Base-by-base conservation (phyloP, 2,329 filamentous ascomycete genomes). In the Aspergillus luchuensis region DNA sequence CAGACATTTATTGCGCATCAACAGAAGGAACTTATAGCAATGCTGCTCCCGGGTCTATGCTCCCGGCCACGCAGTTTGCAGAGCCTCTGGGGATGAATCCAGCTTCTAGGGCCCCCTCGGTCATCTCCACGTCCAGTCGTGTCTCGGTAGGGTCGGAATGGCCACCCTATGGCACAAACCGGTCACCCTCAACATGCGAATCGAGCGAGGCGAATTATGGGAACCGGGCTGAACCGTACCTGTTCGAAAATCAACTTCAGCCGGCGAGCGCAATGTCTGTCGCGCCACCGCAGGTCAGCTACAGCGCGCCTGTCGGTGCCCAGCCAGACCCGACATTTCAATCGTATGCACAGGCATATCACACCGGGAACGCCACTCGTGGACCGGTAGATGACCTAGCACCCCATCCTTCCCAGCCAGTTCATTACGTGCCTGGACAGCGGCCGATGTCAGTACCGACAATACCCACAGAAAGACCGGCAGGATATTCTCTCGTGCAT, bases 61-160 rank as follows among this genome's bases (percentile, higher is more conserved):
- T 70, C 19, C 65, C 72, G 28, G 63, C 67, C 11, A 23, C 64
- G 33, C 70, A 73, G 15, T 69, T 69, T 45, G 30, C 69, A 17
- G 66, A 66, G 11, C 53, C 68, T 15, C 58, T 63, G 56, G 65
- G 59, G 33, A 57, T 61, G 28, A 63, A 58, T 50, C 61, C 61
- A 56, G 50, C 56, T 19, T 71, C 61, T 10, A 66, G 69, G 55
- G 66, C 70, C 13, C 64, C 68, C 3, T 68, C 71, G 1, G 64
- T 58, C 8, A 57, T 71, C 11, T 70, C 68, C n/a, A 58, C 61
- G 8, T 66, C 71, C 4, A 71, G 67, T 54, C 71, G 66, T 51
- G 63, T 69, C 15, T 69, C 72, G 17, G 63, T 70, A 25, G 60
- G 66, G 5, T 65, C 68, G 50, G 71, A 72, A 15, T 75, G 73